Evolutionary conservation across 805 yeast genomes (phyloP).

Genomic region (Metschnikowia cubensis): DNA sequence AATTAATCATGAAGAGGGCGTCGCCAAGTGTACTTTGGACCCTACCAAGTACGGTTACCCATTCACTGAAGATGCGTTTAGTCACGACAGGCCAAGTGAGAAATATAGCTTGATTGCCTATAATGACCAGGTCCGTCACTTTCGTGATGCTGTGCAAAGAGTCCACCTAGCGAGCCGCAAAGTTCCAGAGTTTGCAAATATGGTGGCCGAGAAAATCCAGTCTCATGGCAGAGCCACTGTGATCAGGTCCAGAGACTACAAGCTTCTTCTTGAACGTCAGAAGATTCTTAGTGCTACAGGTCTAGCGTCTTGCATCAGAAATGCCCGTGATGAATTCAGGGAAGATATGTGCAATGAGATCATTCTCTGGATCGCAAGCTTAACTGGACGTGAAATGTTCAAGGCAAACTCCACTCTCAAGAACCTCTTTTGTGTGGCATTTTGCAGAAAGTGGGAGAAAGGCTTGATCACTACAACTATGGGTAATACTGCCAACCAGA

Average conservation of each 20-base stretch:
- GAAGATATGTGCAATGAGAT: constrained; percentile 80
- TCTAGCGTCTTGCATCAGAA: constrained; percentile 59
- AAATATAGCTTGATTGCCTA: constrained; percentile 59
- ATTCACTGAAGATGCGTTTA: constrained; percentile 33
- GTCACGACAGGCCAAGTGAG: constrained; percentile 35
- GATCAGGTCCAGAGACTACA: constrained; percentile 50
- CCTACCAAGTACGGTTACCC: constrained; percentile 40
- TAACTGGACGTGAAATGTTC: constrained; percentile 51
- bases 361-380: constrained; percentile 57
- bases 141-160: constrained; percentile 65
- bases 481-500: not conserved
- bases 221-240: constrained; percentile 67
- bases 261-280: constrained; percentile 50
- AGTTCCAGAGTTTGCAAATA: constrained; percentile 59
- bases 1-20: constrained; percentile 23
- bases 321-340: constrained; percentile 64
- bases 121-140: constrained; percentile 78
- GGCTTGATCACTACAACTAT: constrained; percentile 35
- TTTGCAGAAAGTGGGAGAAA: constrained; percentile 57
- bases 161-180: constrained; percentile 63
- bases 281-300: constrained; percentile 59
- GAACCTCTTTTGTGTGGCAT: constrained; percentile 51
- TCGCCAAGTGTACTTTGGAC: constrained; percentile 32
- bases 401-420: constrained; percentile 46
- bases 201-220: constrained; percentile 66